A percentile compares a stretch with the other conserved stretches of the same genome.
These are phyloP conservation scores for Corylus heterophylla DNA, from an alignment of 306 rosid species.

Conservation along the genomic window DNA sequence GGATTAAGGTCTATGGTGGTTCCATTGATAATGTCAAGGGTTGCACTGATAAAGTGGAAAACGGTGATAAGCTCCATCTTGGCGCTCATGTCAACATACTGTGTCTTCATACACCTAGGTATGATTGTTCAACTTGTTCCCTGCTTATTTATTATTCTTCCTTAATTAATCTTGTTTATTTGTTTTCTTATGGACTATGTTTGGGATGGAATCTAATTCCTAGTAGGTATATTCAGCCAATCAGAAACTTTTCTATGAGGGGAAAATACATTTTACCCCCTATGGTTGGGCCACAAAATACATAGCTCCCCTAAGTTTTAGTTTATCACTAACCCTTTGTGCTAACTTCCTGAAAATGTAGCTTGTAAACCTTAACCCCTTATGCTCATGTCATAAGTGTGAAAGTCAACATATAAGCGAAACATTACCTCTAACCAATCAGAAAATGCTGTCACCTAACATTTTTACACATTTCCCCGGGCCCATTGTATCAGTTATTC, in stretches of 20 bases:
- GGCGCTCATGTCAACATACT: slow-evolving; percentile 67
- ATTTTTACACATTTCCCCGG: too few relatives aligned
- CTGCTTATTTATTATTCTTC: not conserved
- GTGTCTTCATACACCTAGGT: slow-evolving; percentile 94
- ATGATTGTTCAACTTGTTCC: slow-evolving; percentile 20
- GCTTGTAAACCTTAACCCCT: too few relatives aligned
- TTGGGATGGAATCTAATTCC: not conserved
- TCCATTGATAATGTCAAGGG: slow-evolving; percentile 83
- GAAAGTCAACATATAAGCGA: too few relatives aligned
- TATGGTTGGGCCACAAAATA: too few relatives aligned
- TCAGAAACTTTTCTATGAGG: not conserved
- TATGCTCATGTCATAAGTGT: too few relatives aligned
- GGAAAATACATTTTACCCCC: not conserved
- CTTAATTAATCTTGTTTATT: not conserved
- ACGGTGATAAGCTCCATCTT: slow-evolving; percentile 75
- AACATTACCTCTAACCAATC: too few relatives aligned
- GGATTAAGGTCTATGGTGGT: slow-evolving; percentile 86
- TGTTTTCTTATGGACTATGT: not conserved
- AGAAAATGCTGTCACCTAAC: too few relatives aligned
- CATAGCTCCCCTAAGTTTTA: too few relatives aligned
- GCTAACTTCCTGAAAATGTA: too few relatives aligned
- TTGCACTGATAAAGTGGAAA: slow-evolving; percentile 77
- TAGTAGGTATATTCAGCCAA: not conserved
- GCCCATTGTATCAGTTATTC: too few relatives aligned
- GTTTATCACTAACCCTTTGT: too few relatives aligned